phyloP scores from a whole-genome alignment of 352 stramenopile genomes.

The Phytophthora multivora region DNA sequence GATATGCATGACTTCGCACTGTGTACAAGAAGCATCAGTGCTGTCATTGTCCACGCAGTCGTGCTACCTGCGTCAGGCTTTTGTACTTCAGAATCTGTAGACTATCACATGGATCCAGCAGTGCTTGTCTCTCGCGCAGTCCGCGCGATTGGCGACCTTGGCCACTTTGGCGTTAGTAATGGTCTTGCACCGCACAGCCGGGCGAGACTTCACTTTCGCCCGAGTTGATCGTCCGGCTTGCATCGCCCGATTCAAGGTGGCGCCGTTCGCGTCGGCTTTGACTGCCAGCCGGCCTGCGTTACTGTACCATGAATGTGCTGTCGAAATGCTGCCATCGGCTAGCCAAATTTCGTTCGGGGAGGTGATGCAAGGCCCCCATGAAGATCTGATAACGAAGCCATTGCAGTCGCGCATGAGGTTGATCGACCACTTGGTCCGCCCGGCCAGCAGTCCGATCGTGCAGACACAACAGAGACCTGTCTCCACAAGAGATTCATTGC shows the following conservation, averaged over 20 bases:
- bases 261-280: conserved; percentile 1
- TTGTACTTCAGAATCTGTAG: no score
- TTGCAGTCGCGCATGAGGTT: not conserved
- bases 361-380: not conserved
- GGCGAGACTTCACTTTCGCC: not conserved
- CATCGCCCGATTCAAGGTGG: conserved; percentile 16
- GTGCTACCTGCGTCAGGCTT: no score
- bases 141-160: conserved; percentile 15
- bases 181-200: conserved; percentile 7
- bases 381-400: conserved; percentile 21
- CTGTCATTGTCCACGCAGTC: no score
- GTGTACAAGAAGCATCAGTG: no score
- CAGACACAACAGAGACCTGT: conserved; percentile 20
- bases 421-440: not conserved
- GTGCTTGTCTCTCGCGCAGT: conserved; percentile 10
- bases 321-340: not conserved
- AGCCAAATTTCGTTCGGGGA: conserved; percentile 27
- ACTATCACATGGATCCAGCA: no score
- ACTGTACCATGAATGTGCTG: not conserved
- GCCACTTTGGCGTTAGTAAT: conserved; percentile 11
- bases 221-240: conserved; percentile 4
- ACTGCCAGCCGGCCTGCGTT: conserved; percentile 4
- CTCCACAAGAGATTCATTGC: not conserved
- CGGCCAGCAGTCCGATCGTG: conserved; percentile 18
- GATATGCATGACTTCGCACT: not conserved